Percentiles rank a stretch among this genome's conserved stretches.
Evolutionary conservation across 2,329 filamentous ascomycete species (phyloP).

Genomic region (Periglandula ipomoeae): DNA sequence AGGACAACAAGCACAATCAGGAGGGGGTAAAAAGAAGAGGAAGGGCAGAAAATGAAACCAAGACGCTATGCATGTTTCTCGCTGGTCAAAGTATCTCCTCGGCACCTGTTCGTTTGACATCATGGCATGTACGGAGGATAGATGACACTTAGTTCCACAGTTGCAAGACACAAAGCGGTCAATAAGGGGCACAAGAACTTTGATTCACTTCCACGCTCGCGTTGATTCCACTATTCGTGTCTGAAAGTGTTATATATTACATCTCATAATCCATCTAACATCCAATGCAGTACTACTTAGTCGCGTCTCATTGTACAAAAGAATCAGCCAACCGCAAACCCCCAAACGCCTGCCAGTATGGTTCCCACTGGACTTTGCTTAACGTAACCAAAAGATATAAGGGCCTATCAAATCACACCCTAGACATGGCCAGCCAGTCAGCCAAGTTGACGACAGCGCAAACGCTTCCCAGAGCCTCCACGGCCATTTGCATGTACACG

Average conservation of each 20-base stretch:
- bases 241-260: constrained; percentile 9
- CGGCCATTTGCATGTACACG: constrained; percentile 15
- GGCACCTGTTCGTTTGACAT: too few species aligned
- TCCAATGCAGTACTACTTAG: neutral
- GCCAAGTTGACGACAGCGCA: neutral
- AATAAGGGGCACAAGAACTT: too few species aligned
- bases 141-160: too few species aligned
- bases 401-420: neutral
- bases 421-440: neutral
- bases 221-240: neutral
- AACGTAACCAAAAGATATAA: constrained; percentile 1
- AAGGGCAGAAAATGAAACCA: constrained; percentile 54
- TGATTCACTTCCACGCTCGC: neutral
- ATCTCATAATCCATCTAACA: constrained; percentile 13
- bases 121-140: neutral
- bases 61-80: too few species aligned
- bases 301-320: constrained; percentile 1
- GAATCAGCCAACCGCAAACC: constrained; percentile 2
- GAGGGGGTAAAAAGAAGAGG: constrained; percentile 57
- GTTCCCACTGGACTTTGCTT: constrained; percentile 2
- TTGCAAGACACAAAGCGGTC: too few species aligned
- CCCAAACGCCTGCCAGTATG: constrained; percentile 13
- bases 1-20: constrained; percentile 16
- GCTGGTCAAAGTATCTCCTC: too few species aligned
- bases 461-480: constrained; percentile 4